Conservation (phyloP, 805 yeast species). For the Monosporozyma unispora region DNA sequence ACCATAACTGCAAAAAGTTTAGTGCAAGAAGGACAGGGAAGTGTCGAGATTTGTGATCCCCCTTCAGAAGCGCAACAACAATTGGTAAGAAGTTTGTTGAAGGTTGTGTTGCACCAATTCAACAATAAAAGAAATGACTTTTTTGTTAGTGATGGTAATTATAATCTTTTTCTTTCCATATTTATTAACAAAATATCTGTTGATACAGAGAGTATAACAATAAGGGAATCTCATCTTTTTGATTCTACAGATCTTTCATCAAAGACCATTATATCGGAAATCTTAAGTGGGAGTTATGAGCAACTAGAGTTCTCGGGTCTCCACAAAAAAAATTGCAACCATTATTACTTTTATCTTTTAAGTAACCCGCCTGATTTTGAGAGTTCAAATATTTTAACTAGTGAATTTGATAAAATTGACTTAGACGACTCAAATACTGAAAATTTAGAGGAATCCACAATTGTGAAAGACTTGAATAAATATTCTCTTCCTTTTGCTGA, state of each 20-base stretch:
- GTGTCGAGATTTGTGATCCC: slow-evolving; percentile 18
- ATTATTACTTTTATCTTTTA: slow-evolving; percentile 8
- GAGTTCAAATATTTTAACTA: slow-evolving; percentile 7
- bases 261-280: neutral
- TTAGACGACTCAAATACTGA: slow-evolving; percentile 7
- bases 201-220: neutral
- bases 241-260: neutral
- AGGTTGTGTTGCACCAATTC: slow-evolving; percentile 20
- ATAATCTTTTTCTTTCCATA: slow-evolving; percentile 18
- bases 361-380: slow-evolving; percentile 11
- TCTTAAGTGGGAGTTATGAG: neutral
- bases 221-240: neutral
- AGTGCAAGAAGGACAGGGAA: slow-evolving; percentile 21
- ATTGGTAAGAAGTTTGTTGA: slow-evolving; percentile 17
- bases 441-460: slow-evolving; percentile 3
- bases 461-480: neutral
- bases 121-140: slow-evolving; percentile 1
- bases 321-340: neutral
- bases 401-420: slow-evolving; percentile 28
- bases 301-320: neutral
- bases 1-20: slow-evolving; percentile 4
- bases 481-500: slow-evolving; percentile 13
- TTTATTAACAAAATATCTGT: slow-evolving; percentile 16
- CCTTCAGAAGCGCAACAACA: slow-evolving; percentile 22
- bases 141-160: slow-evolving; percentile 18